Evolutionary conservation across 257 asterid species (phyloP), one percentile per base, ranked within the genome.

Genomic region (Fraxinus pennsylvanica): DNA sequence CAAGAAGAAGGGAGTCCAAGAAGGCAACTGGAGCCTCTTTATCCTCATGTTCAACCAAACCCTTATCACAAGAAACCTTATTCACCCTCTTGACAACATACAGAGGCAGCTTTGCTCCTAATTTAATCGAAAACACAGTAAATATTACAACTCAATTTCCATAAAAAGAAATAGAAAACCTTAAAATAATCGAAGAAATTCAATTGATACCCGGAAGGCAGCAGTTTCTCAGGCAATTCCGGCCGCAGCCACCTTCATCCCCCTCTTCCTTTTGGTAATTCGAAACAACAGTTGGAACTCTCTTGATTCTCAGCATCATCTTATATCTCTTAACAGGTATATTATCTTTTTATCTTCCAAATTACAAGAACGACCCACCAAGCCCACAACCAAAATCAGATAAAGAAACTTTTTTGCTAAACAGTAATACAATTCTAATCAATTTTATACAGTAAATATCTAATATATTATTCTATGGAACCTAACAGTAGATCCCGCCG

Each of bases 251-350:
- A 9, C 82, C 87, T 29, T 86, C 96, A 45, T 87, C 97, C 47
- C 80, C 80, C 69, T 92, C 97, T 32, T 91, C 96, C 89, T 87
- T 92, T 70, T 91, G 97, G 89, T 85, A 92, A 81, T 90, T 92
- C 57, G 97, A 92, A 54, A 92, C 89, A 78, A 92, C 90, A 65
- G 97, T 92, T 74, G 97, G 97, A 82, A 92, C 96, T 77, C 97
- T 86, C 86, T 91, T 92, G 50, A 92, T 89, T 74, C 85, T 87
- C 35, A 92, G 84, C 92, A 89, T 89, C 89, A 88, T 92, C 72
- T 81, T 85, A 17, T 17, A 63, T 15, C 35, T 67, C 36, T 61
- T 22, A 41, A 67, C 7, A 73, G 68, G 13, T 12, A 61, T 8
- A 71, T 5, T 39, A 1, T 61, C 17, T 29, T 66, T 76, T 68